phyloP scores from a whole-genome alignment of 129 eudicot genomes.

The Saussurea involucrata region DNA sequence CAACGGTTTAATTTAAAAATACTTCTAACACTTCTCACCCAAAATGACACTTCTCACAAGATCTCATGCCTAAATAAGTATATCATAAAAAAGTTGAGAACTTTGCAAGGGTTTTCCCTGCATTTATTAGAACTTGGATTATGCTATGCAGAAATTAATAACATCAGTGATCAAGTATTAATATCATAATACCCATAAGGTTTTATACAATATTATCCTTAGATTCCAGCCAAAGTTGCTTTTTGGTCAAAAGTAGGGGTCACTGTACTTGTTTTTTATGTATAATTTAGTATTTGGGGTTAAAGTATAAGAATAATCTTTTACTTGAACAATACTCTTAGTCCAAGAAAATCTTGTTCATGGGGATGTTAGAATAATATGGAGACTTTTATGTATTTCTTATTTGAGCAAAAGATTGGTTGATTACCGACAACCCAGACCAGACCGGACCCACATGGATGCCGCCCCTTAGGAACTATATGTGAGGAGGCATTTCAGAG shows the following conservation, averaged over 20 bases:
- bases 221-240: constrained; percentile 32
- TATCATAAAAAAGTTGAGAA: constrained; percentile 19
- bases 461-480: no score
- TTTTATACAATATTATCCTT: constrained; percentile 28
- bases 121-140: background rate
- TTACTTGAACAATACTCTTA: constrained; percentile 28
- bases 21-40: no score
- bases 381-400: background rate
- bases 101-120: background rate
- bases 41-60: no score
- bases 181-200: constrained; percentile 24
- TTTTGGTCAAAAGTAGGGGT: constrained; percentile 36
- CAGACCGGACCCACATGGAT: no score
- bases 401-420: background rate
- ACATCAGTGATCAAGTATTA: constrained; percentile 14
- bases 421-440: no score
- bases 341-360: constrained; percentile 11
- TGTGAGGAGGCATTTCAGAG: no score
- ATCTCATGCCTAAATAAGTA: no score
- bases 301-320: constrained; percentile 33
- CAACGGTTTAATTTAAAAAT: no score
- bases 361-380: constrained; percentile 9
- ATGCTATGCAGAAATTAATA: constrained; percentile 1
- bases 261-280: constrained; percentile 17
- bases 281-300: constrained; percentile 30